These are phyloP conservation scores for Ramularia collo-cygni DNA, from an alignment of 2,329 filamentous ascomycete genomes.

Conservation along the genomic window DNA sequence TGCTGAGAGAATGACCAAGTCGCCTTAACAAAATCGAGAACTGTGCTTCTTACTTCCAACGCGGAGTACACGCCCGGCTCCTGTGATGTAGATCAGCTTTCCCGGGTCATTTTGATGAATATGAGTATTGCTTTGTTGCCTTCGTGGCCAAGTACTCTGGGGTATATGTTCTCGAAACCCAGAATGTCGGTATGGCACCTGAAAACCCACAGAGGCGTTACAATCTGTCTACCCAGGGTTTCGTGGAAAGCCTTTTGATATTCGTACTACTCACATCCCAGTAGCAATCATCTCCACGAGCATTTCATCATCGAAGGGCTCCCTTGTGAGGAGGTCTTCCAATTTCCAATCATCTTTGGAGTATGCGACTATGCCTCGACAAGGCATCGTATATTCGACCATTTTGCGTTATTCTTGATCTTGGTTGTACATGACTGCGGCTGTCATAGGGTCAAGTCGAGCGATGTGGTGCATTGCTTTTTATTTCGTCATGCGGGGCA, in stretches of 20 bases:
- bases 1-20: constrained; percentile 40
- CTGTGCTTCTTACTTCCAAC: constrained; percentile 11
- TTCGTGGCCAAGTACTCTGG: constrained; percentile 23
- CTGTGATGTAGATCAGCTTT: constrained; percentile 1
- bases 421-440: constrained; percentile 2
- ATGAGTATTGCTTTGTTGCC: constrained; percentile 3
- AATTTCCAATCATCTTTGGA: constrained; percentile 19
- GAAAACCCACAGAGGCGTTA: no score
- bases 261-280: no score
- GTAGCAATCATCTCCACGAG: constrained; percentile 46
- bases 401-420: constrained; percentile 4
- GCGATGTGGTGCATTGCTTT: no score
- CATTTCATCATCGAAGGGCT: constrained; percentile 35
- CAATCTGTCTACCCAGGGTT: no score
- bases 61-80: constrained; percentile 17
- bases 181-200: constrained; percentile 46
- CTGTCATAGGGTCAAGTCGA: no score
- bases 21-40: constrained; percentile 24
- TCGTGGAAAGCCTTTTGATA: no score
- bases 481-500: no score
- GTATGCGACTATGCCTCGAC: constrained; percentile 25
- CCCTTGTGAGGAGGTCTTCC: constrained; percentile 17
- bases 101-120: not conserved
- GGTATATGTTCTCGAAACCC: constrained; percentile 18
- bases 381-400: constrained; percentile 19